Evolutionary conservation across 75 land plant genomes (phyloP), one percentile per base, ranked within the genome.

Genomic region (Cryptomeria japonica): DNA sequence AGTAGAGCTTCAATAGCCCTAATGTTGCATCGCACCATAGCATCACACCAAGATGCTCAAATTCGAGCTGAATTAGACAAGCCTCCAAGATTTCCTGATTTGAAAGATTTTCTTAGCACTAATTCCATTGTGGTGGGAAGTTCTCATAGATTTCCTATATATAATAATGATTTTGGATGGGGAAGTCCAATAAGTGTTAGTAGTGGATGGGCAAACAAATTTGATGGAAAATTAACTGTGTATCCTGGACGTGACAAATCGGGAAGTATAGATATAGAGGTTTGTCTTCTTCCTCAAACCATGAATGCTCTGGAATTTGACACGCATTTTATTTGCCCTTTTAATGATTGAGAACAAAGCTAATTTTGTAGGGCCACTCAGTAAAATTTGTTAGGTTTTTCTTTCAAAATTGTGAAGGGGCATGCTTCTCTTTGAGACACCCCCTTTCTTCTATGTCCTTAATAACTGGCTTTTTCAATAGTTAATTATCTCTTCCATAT

Each of bases 111-210:
- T 19, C 72, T 86, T 88, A 89, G 80, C 88, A 91, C 44, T 85
- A 84, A 3, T 12, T 84, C 88, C 79, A 85, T 94, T 5, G 85
- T 89, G 91, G 85, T 92, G 79, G 94, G 91, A 49, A 91, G 96
- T 87, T 95, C 96, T 25, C 94, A 93, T 11, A 88, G 91, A 75
- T 95, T 93, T 41, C 83, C 85, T 0, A 89, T 91, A 16, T 68
- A 78, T 31, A 70, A 47, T 42, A 90, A 91, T 85, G 84, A 64
- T 0, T 95, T 95, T 86, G 96, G 96, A 36, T 86, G 94, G 91
- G 90, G 68, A 46, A 85, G 53, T 31, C 16, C 37, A 88, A 89
- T 49, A 88, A 87, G 37, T 25, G 86, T 91, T 58, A 89, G 90
- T 0, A 90, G 92, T 58, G 93, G 92, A 0, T 86, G 76, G 58